Conservation (phyloP, 2,329 filamentous ascomycete genomes). For the Epicoccum sorghinum region DNA sequence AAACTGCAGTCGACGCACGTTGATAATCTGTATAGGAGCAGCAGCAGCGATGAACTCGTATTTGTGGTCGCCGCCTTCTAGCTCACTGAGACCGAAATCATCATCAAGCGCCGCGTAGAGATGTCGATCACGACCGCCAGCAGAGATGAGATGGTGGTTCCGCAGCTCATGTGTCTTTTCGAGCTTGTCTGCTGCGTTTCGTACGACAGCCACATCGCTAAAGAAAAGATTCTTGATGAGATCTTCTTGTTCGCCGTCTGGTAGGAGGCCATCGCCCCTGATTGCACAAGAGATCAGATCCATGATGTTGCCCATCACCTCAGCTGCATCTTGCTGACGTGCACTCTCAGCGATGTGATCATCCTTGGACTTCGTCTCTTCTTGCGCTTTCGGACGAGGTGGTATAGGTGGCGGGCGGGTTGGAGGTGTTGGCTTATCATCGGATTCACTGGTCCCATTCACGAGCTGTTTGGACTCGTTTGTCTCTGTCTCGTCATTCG, state of each 20-base stretch:
- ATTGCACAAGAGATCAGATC: constrained; percentile 92
- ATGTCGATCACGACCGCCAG: constrained; percentile 64
- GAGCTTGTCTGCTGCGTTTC: constrained; percentile 48
- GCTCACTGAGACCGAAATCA: constrained; percentile 79
- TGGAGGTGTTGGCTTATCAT: constrained; percentile 47
- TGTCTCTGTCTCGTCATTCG: constrained; percentile 19
- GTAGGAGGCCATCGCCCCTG: constrained; percentile 68
- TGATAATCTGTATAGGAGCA: constrained; percentile 86
- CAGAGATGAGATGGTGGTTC: constrained; percentile 67
- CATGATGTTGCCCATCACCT: constrained; percentile 91
- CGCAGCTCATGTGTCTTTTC: constrained; percentile 62
- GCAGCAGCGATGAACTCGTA: constrained; percentile 60
- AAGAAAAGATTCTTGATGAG: constrained; percentile 65
- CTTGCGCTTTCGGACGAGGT: constrained; percentile 53
- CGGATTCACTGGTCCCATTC: constrained; percentile 11
- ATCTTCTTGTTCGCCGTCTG: constrained; percentile 79
- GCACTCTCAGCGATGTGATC: constrained; percentile 65
- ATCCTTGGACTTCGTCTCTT: constrained; percentile 35
- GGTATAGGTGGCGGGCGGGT: constrained; percentile 64
- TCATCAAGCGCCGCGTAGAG: constrained; percentile 86
- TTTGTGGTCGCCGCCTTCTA: constrained; percentile 52
- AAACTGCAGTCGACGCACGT: constrained; percentile 82
- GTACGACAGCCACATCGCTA: constrained; percentile 55
- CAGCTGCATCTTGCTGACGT: constrained; percentile 88
- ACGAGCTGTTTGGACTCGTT: constrained; percentile 31